A percentile compares a stretch with the other conserved stretches of the same genome.
These are phyloP conservation scores for Saccharomycopsis fermentans DNA, from an alignment of 805 yeast species.

Conservation along the genomic window DNA sequence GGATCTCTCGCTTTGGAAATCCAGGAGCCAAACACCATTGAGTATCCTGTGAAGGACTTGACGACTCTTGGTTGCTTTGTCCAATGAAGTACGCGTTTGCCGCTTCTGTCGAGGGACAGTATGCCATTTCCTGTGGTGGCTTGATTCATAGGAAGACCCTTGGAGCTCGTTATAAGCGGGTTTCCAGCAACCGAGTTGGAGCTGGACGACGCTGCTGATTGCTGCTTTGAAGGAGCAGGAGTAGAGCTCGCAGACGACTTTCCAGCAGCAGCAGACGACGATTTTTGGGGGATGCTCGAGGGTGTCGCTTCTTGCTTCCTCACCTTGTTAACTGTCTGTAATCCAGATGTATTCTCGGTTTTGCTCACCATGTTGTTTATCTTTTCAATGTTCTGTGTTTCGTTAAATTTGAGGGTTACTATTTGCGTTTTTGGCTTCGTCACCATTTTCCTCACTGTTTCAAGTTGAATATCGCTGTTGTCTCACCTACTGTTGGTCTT, in stretches of 20 bases:
- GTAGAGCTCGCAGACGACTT: background rate
- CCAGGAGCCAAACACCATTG: conserved; percentile 23
- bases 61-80: conserved; percentile 28
- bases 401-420: background rate
- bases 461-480: too few species aligned
- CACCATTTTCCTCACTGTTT: background rate
- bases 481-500: too few species aligned
- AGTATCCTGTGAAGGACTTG: conserved; percentile 37
- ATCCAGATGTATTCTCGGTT: background rate
- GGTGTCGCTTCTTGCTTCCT: background rate
- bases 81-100: conserved; percentile 38
- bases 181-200: background rate
- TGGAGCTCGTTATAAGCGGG: background rate
- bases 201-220: background rate
- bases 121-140: background rate
- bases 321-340: background rate
- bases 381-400: background rate
- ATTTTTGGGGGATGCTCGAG: background rate
- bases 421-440: background rate
- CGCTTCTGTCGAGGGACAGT: conserved; percentile 30
- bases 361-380: background rate
- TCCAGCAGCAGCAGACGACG: background rate
- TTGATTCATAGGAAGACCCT: conserved; percentile 10
- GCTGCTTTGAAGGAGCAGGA: background rate
- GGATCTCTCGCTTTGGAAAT: background rate